phyloP scores from a whole-genome alignment of 306 rosid genomes.

The Corylus americana region DNA sequence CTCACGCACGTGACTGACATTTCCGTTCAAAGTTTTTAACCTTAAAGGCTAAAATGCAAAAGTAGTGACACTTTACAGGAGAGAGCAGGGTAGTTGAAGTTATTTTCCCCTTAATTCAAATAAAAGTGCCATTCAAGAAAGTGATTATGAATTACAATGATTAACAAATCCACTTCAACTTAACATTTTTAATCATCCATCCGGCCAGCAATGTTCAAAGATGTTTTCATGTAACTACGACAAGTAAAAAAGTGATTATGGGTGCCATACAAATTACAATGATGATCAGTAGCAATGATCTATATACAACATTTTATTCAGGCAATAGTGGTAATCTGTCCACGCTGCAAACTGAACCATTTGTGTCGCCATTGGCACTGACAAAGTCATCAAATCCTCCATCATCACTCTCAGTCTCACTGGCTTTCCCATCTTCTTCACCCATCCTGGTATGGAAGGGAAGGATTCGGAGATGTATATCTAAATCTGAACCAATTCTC shows the following conservation, averaged over 20 bases:
- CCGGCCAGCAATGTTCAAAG: no score
- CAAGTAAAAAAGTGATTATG: background rate
- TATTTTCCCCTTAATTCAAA: no score
- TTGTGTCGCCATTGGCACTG: constrained; percentile 43
- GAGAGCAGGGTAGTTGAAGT: no score
- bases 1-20: no score
- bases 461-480: constrained; percentile 58
- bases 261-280: constrained; percentile 1
- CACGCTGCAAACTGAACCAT: constrained; percentile 42
- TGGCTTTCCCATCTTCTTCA: constrained; percentile 31
- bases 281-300: background rate
- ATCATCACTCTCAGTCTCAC: constrained; percentile 31
- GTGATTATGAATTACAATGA: no score
- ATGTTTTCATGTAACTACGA: no score
- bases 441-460: constrained; percentile 42
- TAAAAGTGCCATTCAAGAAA: no score
- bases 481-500: constrained; percentile 44
- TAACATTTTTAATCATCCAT: no score
- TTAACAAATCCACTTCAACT: no score
- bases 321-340: constrained; percentile 79
- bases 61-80: no score
- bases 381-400: constrained; percentile 44
- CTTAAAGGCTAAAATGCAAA: no score
- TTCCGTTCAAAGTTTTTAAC: no score
- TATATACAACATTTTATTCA: constrained; percentile 40